These are phyloP conservation scores for Aspergillus neotritici DNA, from an alignment of 2,329 filamentous ascomycete species.

Conservation along the genomic window DNA sequence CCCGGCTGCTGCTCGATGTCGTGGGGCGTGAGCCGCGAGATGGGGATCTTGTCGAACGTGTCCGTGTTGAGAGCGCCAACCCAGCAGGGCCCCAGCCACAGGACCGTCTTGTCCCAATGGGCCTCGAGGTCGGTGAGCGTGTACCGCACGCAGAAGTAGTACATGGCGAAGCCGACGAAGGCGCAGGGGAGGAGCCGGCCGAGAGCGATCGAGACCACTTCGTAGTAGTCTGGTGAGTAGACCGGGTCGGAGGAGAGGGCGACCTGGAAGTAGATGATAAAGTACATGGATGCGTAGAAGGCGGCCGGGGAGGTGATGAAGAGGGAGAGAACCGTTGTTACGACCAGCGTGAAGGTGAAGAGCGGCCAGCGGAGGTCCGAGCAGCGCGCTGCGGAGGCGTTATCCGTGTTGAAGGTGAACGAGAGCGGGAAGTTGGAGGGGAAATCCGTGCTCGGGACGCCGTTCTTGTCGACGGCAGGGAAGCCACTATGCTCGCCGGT, in stretches of 20 bases:
- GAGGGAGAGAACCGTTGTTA: conserved; percentile 51
- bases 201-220: conserved; percentile 50
- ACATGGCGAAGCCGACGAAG: conserved; percentile 54
- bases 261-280: conserved; percentile 55
- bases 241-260: conserved; percentile 57
- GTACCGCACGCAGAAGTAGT: conserved; percentile 49
- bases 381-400: conserved; percentile 29
- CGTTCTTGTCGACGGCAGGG: conserved; percentile 41
- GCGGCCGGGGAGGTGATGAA: conserved; percentile 52
- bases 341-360: conserved; percentile 50
- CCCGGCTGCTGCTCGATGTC: conserved; percentile 57
- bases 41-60: conserved; percentile 58
- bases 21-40: conserved; percentile 57
- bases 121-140: conserved; percentile 49
- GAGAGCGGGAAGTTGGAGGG: conserved; percentile 54
- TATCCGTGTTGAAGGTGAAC: conserved; percentile 47
- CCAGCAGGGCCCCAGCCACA: conserved; percentile 58
- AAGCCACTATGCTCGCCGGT: conserved; percentile 49
- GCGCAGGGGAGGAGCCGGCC: conserved; percentile 55
- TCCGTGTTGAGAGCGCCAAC: conserved; percentile 58
- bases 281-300: conserved; percentile 52
- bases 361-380: conserved; percentile 55
- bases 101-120: conserved; percentile 55
- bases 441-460: conserved; percentile 50
- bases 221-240: conserved; percentile 48